Evolutionary conservation across 176 grass and related monocot genomes (phyloP).

Genomic region (Dactylis glomerata): DNA sequence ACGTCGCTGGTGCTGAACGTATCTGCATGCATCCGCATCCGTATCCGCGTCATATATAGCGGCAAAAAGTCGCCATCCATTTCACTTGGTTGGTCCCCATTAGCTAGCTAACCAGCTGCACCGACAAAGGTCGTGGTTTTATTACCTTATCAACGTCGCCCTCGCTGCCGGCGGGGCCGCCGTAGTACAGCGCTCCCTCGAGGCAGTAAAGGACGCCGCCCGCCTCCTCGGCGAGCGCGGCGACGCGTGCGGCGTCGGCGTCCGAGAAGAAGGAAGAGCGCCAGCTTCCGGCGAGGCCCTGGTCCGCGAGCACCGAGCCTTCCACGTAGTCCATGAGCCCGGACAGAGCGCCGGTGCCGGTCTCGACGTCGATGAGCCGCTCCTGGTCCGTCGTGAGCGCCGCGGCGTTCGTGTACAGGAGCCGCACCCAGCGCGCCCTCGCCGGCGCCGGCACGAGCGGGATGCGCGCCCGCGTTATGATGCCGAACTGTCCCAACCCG

Average conservation of each 20-base stretch:
- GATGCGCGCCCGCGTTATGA: constrained; percentile 70
- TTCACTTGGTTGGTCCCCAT: no score
- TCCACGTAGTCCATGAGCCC: constrained; percentile 63
- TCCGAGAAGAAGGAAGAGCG: constrained; percentile 41
- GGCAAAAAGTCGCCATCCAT: no score
- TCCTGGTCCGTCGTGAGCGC: constrained; percentile 47
- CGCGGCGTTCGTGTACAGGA: constrained; percentile 42
- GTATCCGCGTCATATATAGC: no score
- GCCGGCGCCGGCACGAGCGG: constrained; percentile 39
- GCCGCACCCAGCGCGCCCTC: constrained; percentile 48
- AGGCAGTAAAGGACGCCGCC: background rate
- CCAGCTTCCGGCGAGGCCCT: constrained; percentile 41
- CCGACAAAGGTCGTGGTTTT: no score
- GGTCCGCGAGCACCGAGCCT: constrained; percentile 40
- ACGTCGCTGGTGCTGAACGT: background rate
- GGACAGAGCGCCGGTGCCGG: constrained; percentile 15
- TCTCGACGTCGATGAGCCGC: constrained; percentile 25
- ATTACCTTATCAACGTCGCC: no score
- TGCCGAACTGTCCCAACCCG: constrained; percentile 66
- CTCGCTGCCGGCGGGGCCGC: no score
- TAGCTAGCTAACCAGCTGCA: no score
- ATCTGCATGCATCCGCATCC: background rate
- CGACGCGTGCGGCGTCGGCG: constrained; percentile 6
- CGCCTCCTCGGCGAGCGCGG: constrained; percentile 4
- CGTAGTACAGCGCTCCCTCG: background rate